phyloP scores from a whole-genome alignment of 1,139 yeast genomes.

The Insectozyma bohioensis region DNA sequence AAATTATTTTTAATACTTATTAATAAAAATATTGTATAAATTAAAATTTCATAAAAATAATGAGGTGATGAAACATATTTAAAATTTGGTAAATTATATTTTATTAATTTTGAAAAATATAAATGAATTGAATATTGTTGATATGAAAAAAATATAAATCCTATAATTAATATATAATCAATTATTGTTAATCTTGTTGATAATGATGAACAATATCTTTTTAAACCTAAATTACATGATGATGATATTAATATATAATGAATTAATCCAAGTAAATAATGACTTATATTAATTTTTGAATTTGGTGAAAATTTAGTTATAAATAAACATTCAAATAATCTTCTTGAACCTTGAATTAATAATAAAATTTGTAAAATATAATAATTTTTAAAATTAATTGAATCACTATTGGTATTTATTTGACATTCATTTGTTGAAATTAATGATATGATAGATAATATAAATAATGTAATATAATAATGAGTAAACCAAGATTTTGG shows the following conservation, averaged over 20 bases:
- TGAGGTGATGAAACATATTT: constrained; percentile 68
- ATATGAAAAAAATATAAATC: constrained; percentile 45
- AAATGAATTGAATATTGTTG: constrained; percentile 62
- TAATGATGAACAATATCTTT: constrained; percentile 12
- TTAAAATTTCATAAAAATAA: constrained; percentile 70
- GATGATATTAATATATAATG: constrained; percentile 51
- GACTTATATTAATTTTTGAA: constrained; percentile 71
- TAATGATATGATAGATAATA: constrained; percentile 6
- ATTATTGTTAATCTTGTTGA: constrained; percentile 11
- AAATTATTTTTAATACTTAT: constrained; percentile 18
- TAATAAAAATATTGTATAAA: constrained; percentile 47
- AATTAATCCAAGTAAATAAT: constrained; percentile 70
- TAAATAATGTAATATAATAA: constrained; percentile 39
- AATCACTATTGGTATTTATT: constrained; percentile 7
- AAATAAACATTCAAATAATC: constrained; percentile 59
- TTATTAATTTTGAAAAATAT: constrained; percentile 57
- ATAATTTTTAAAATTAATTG: constrained; percentile 16
- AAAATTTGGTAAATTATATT: constrained; percentile 63
- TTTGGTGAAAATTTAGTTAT: constrained; percentile 47
- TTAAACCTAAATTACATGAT: constrained; percentile 19
- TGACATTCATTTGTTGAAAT: neutral
- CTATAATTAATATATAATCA: constrained; percentile 18
- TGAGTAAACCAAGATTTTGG: constrained; percentile 52
- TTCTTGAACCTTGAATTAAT: constrained; percentile 59
- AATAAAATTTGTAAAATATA: constrained; percentile 19